These are phyloP conservation scores for Beauveria medogensis DNA, from an alignment of 2,329 filamentous ascomycete genomes.

Conservation along the genomic window DNA sequence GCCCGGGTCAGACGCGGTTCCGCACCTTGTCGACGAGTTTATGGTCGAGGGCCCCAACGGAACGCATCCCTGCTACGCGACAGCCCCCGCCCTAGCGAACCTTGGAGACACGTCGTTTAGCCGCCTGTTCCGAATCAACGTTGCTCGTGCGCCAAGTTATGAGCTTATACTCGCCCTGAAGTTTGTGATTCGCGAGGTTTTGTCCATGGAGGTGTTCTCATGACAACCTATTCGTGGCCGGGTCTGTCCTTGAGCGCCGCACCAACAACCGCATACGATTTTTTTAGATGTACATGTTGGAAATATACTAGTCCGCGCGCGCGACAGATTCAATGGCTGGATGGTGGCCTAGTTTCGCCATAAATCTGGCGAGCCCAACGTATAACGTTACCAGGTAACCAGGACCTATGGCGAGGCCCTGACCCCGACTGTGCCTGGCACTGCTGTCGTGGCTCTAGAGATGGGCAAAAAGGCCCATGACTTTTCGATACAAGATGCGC, in stretches of 20 bases:
- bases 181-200: constrained; percentile 1
- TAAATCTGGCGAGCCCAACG: neutral
- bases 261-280: neutral
- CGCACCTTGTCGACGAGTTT: constrained; percentile 7
- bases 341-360: neutral
- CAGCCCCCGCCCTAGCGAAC: neutral
- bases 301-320: neutral
- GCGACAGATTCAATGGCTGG: neutral
- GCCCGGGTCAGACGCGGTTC: neutral
- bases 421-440: neutral
- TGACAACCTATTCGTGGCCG: neutral
- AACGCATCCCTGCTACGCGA: constrained; percentile 3
- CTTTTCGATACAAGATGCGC: neutral
- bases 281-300: neutral
- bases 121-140: neutral
- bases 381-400: neutral
- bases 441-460: neutral
- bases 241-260: neutral
- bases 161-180: constrained; percentile 1
- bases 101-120: neutral
- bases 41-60: neutral
- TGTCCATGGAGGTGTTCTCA: constrained; percentile 9
- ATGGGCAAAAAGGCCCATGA: neutral
- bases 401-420: neutral
- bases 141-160: constrained; percentile 5